phyloP scores from a whole-genome alignment of 2,329 filamentous ascomycete species.

The Bisporella sp. region DNA sequence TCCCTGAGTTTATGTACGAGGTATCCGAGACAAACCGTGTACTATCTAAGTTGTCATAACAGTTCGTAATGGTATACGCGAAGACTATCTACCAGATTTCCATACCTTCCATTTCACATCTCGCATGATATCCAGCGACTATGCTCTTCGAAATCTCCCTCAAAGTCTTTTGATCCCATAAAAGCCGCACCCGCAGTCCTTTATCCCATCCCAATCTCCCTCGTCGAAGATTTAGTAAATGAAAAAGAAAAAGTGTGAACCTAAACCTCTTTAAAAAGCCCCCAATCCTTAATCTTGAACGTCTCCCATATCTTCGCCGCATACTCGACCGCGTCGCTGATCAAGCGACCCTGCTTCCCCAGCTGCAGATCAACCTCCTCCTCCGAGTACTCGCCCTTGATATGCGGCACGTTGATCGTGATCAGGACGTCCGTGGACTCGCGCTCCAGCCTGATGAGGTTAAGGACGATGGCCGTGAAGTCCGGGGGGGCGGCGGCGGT shows the following conservation, averaged over 20 bases:
- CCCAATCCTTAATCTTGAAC: conserved; percentile 76
- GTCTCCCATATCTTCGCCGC: conserved; percentile 61
- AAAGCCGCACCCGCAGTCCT: too few species aligned
- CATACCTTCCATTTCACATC: too few species aligned
- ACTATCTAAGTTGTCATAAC: too few species aligned
- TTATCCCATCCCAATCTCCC: too few species aligned
- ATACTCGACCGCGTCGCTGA: conserved; percentile 63
- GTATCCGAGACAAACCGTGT: too few species aligned
- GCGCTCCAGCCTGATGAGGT: conserved; percentile 68
- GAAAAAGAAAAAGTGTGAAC: background rate
- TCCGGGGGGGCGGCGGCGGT: conserved; percentile 29
- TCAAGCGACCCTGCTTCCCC: conserved; percentile 59
- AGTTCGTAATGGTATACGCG: too few species aligned
- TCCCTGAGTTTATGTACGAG: conserved; percentile 10
- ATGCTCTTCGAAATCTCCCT: too few species aligned
- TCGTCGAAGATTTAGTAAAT: too few species aligned
- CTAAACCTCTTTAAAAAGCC: conserved; percentile 44
- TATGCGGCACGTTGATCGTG: conserved; percentile 82
- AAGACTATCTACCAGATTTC: too few species aligned
- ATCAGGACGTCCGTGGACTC: conserved; percentile 76
- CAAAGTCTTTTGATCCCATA: too few species aligned
- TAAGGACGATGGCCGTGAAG: conserved; percentile 70
- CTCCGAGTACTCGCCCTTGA: conserved; percentile 65
- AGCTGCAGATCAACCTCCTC: conserved; percentile 63
- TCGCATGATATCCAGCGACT: too few species aligned